These are phyloP conservation scores for Nothomitra cinnamomea DNA, from an alignment of 2,329 filamentous ascomycete genomes.

Conservation along the genomic window DNA sequence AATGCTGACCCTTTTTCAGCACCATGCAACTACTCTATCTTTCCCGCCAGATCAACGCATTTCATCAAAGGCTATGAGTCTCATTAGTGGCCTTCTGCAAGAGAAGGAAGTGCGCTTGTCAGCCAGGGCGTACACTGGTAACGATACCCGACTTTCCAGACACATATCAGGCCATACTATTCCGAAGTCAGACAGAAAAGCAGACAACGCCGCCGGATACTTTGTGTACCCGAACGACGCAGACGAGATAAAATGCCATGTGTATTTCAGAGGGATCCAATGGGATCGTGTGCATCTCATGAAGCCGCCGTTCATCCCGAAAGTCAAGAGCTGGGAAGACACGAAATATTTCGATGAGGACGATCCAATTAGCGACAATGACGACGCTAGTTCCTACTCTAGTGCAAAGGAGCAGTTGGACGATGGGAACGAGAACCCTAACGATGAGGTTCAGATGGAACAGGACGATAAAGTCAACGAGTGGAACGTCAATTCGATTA, in stretches of 20 bases:
- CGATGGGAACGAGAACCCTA: not conserved
- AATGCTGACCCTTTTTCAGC: conserved; percentile 28
- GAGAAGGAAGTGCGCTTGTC: conserved; percentile 63
- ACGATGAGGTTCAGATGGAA: not conserved
- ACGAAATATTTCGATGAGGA: conserved; percentile 87
- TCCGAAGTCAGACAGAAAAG: conserved; percentile 6
- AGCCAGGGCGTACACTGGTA: conserved; percentile 53
- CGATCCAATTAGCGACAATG: conserved; percentile 47
- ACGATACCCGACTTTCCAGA: conserved; percentile 30
- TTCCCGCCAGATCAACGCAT: conserved; percentile 54
- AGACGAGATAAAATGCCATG: conserved; percentile 74
- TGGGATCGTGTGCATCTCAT: conserved; percentile 61
- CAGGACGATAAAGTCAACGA: not conserved
- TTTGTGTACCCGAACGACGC: conserved; percentile 74
- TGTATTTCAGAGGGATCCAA: conserved; percentile 63
- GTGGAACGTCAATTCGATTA: conserved; percentile 1
- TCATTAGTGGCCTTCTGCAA: conserved; percentile 55
- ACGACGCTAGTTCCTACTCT: conserved; percentile 23
- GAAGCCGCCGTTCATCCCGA: conserved; percentile 63
- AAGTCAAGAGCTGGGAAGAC: conserved; percentile 49
- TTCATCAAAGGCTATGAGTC: conserved; percentile 54
- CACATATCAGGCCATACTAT: conserved; percentile 17
- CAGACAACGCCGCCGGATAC: conserved; percentile 21
- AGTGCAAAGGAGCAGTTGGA: conserved; percentile 18
- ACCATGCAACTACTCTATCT: conserved; percentile 49